Conservation (phyloP, 2,329 filamentous ascomycete genomes). For the Dactylellina leptospora region DNA sequence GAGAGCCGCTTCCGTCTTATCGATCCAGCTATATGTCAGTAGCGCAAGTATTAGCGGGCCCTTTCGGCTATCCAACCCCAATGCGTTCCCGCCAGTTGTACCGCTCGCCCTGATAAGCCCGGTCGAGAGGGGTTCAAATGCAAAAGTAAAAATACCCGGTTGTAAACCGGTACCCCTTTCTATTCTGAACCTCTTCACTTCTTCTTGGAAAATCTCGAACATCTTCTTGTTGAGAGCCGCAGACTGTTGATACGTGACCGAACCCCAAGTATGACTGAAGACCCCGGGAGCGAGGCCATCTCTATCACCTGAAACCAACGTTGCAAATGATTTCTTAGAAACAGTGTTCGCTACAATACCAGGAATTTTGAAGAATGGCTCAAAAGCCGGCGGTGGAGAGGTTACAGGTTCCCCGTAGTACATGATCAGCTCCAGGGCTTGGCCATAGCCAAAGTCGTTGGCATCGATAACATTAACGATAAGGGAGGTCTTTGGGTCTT, state of each 20-base stretch:
- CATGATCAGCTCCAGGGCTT: constrained; percentile 10
- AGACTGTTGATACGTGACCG: constrained; percentile 13
- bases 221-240: constrained; percentile 1
- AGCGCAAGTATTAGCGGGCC: constrained; percentile 16
- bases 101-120: constrained; percentile 4
- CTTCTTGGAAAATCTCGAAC: constrained; percentile 11
- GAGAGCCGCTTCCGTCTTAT: constrained; percentile 11
- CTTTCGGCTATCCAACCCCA: constrained; percentile 15
- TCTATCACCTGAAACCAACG: constrained; percentile 7
- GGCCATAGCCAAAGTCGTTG: constrained; percentile 7
- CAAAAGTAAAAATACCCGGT: constrained; percentile 18
- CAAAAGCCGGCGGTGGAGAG: background rate
- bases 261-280: constrained; percentile 29
- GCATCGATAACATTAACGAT: constrained; percentile 23
- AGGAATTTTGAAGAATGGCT: constrained; percentile 22
- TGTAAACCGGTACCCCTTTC: background rate
- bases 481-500: constrained; percentile 15
- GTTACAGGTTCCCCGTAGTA: constrained; percentile 18
- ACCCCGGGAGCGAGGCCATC: constrained; percentile 8
- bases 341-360: constrained; percentile 12
- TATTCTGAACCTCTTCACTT: constrained; percentile 3
- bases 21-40: constrained; percentile 20
- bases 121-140: constrained; percentile 19
- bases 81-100: constrained; percentile 15
- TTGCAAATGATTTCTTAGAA: constrained; percentile 1